Evolutionary conservation across 164 flowering plant genomes (phyloP).

Genomic region (Magnolia sinica): DNA sequence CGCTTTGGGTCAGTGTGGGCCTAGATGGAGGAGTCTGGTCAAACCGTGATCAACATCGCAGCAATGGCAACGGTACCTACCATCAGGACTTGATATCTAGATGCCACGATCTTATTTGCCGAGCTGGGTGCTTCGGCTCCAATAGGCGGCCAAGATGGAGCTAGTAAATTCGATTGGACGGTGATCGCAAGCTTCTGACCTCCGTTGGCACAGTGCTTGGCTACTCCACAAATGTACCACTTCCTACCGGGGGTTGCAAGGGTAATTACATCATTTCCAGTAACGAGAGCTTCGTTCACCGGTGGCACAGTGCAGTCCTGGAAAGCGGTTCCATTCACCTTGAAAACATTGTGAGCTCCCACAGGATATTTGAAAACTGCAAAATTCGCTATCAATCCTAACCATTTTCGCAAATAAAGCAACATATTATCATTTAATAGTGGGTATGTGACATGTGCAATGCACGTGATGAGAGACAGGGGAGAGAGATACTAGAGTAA

Average conservation of each 20-base stretch:
- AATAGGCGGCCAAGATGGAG: background rate
- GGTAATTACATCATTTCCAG: slow-evolving; percentile 23
- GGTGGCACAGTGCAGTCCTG: slow-evolving; percentile 11
- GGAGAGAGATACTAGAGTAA: no score
- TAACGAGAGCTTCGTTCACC: background rate
- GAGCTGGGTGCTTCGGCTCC: background rate
- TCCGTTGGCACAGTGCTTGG: slow-evolving; percentile 15
- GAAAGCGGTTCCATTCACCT: slow-evolving; percentile 15
- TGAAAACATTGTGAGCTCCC: slow-evolving; percentile 21
- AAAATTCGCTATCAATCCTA: background rate
- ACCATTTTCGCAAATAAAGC: no score
- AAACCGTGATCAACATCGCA: background rate
- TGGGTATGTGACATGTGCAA: no score
- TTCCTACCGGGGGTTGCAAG: slow-evolving; percentile 19
- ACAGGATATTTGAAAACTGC: slow-evolving; percentile 20
- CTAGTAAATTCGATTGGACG: background rate
- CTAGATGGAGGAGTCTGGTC: background rate
- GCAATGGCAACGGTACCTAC: background rate
- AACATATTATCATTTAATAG: no score
- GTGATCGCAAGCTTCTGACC: slow-evolving; percentile 22
- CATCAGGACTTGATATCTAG: background rate
- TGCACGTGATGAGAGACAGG: background rate
- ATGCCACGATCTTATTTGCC: background rate
- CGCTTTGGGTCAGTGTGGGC: no score
- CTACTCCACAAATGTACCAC: slow-evolving; percentile 28